Percentiles rank a stretch among this genome's conserved stretches.
Evolutionary conservation across 208 protist species (phyloP).

Genomic region (Trypanosoma mega): DNA sequence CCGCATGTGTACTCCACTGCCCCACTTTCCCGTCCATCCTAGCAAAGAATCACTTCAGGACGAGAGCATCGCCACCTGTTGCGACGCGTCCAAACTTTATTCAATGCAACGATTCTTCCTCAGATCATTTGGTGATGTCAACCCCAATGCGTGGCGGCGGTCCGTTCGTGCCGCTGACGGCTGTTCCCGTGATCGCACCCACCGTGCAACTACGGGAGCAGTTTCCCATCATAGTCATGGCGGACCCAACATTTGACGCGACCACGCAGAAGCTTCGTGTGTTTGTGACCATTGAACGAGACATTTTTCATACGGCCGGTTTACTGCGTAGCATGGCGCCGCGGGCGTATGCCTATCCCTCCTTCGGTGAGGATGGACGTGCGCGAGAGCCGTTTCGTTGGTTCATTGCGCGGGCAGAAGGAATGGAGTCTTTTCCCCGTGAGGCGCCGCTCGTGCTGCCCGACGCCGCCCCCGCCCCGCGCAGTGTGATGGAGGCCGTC

Average conservation of each 20-base stretch:
- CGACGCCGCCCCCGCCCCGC: not conserved
- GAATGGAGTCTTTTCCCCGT: slow-evolving; percentile 6
- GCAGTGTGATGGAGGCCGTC: slow-evolving; percentile 1
- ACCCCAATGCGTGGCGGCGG: no score
- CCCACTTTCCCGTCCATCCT: no score
- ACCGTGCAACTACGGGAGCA: not conserved
- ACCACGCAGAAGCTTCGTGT: not conserved
- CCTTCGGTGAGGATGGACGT: not conserved
- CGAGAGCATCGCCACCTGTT: no score
- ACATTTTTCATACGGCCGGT: slow-evolving; percentile 13
- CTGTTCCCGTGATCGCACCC: not conserved
- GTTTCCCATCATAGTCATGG: slow-evolving; percentile 7
- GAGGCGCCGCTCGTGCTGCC: not conserved
- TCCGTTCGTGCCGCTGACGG: not conserved
- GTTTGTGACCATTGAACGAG: slow-evolving; percentile 12
- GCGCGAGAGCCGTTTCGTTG: slow-evolving; percentile 21
- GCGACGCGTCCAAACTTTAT: no score
- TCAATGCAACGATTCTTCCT: no score
- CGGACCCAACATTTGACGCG: slow-evolving; percentile 1
- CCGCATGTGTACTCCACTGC: no score
- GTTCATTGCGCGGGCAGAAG: slow-evolving; percentile 13
- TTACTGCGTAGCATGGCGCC: slow-evolving; percentile 9
- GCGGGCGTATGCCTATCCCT: not conserved
- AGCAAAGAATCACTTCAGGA: no score
- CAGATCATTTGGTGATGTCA: no score